Conservation (phyloP, 2,329 filamentous ascomycete species). For the Tolypocladium nubicola region DNA sequence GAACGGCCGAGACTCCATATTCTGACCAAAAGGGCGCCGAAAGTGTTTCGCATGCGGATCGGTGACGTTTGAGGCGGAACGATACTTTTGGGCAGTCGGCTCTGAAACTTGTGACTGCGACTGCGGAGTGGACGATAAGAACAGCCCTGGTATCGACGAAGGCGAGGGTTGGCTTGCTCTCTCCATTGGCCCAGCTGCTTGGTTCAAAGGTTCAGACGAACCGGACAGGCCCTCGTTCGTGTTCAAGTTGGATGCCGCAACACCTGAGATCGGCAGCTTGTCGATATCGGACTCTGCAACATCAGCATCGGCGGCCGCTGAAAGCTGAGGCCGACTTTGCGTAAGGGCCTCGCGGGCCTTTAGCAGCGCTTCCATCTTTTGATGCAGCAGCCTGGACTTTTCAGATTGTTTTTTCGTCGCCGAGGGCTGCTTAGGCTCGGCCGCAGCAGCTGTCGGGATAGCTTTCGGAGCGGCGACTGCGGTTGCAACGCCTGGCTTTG, state of each 20-base stretch:
- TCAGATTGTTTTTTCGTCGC: slow-evolving; percentile 37
- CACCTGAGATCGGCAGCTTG: slow-evolving; percentile 1
- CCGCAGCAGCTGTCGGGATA: background rate
- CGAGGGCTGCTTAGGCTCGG: slow-evolving; percentile 13
- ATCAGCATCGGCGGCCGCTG: background rate
- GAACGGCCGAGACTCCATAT: slow-evolving; percentile 48
- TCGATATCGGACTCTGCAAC: background rate
- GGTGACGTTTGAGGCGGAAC: slow-evolving; percentile 60
- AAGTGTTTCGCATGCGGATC: slow-evolving; percentile 31
- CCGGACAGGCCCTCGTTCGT: background rate
- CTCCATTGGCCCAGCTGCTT: background rate
- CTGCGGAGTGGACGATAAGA: slow-evolving; percentile 18
- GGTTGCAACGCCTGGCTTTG: slow-evolving; percentile 29
- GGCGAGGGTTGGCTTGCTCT: slow-evolving; percentile 2
- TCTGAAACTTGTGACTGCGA: slow-evolving; percentile 10
- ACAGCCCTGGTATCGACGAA: slow-evolving; percentile 25
- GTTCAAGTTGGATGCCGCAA: background rate
- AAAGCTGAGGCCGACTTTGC: slow-evolving; percentile 12
- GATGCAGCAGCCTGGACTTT: slow-evolving; percentile 62
- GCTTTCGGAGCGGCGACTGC: slow-evolving; percentile 3
- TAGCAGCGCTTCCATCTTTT: slow-evolving; percentile 68
- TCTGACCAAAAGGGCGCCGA: slow-evolving; percentile 55
- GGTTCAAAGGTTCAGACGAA: background rate
- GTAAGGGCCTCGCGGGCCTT: slow-evolving; percentile 39
- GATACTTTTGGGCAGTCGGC: slow-evolving; percentile 25